Evolutionary conservation across 1,139 yeast genomes (phyloP).

Genomic region (Candida sp.): DNA sequence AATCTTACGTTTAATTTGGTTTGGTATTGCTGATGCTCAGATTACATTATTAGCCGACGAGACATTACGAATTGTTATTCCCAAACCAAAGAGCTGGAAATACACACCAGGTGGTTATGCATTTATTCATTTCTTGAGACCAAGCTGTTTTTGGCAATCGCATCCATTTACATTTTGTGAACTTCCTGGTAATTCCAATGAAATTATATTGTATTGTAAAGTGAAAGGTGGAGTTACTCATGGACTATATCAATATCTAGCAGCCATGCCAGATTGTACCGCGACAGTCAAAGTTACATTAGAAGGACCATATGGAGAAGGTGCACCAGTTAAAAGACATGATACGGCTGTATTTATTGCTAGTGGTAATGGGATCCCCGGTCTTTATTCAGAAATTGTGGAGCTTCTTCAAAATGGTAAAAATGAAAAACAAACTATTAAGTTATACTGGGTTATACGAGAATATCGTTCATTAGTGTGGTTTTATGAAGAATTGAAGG

Average conservation of each 20-base stretch:
- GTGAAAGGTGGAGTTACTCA: slow-evolving; percentile 33
- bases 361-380: slow-evolving; percentile 44
- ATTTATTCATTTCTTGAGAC: slow-evolving; percentile 38
- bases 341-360: slow-evolving; percentile 31
- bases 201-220: slow-evolving; percentile 24
- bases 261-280: slow-evolving; percentile 20
- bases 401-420: slow-evolving; percentile 11
- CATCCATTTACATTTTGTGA: slow-evolving; percentile 34
- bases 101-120: slow-evolving; percentile 48
- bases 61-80: slow-evolving; percentile 35
- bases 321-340: slow-evolving; percentile 22
- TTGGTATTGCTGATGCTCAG: slow-evolving; percentile 34
- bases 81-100: slow-evolving; percentile 35
- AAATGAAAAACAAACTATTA: slow-evolving; percentile 17
- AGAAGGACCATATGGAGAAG: slow-evolving; percentile 38
- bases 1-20: slow-evolving; percentile 21
- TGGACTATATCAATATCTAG: slow-evolving; percentile 22
- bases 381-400: slow-evolving; percentile 26
- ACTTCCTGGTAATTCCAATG: slow-evolving; percentile 16
- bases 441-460: slow-evolving; percentile 34
- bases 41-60: slow-evolving; percentile 34
- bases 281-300: slow-evolving; percentile 25
- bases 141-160: slow-evolving; percentile 41
- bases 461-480: slow-evolving; percentile 29
- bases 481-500: slow-evolving; percentile 30